Percentiles rank a stretch among this genome's conserved stretches.
phyloP scores from a whole-genome alignment of 2,329 filamentous ascomycete genomes.

The Ceratocystis smalleyi region DNA sequence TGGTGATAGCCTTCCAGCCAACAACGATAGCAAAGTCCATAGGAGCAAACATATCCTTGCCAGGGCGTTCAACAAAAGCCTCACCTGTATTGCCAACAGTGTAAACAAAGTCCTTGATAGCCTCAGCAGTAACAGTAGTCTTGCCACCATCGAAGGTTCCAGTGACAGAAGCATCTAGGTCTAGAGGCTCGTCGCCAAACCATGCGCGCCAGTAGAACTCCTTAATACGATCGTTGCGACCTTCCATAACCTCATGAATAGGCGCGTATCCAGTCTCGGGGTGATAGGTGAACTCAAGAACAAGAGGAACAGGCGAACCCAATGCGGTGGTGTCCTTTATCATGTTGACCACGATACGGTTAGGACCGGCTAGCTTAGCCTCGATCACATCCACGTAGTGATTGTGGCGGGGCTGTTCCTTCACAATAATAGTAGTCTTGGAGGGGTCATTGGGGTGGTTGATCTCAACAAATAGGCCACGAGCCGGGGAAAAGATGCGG shows the following conservation, averaged over 20 bases:
- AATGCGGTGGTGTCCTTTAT: conserved; percentile 86
- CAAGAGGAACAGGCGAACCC: conserved; percentile 64
- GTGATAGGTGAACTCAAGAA: conserved; percentile 81
- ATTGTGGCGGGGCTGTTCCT: conserved; percentile 72
- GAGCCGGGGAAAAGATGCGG: conserved; percentile 73
- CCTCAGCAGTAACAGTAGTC: conserved; percentile 73
- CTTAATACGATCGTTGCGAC: conserved; percentile 94
- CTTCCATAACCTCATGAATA: conserved; percentile 90
- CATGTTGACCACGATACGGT: conserved; percentile 75
- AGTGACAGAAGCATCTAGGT: conserved; percentile 72
- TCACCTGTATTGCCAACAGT: conserved; percentile 96
- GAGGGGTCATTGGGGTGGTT: conserved; percentile 61
- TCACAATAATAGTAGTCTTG: conserved; percentile 73
- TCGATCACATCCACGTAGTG: conserved; percentile 82
- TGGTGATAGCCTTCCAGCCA: conserved; percentile 97
- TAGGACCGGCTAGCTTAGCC: conserved; percentile 56
- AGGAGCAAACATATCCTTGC: conserved; percentile 83
- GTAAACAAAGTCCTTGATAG: conserved; percentile 97
- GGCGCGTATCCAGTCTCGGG: conserved; percentile 95
- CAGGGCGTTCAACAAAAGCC: conserved; percentile 88
- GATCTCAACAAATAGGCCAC: conserved; percentile 83
- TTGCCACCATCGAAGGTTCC: conserved; percentile 82
- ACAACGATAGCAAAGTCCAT: conserved; percentile 99
- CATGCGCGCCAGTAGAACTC: conserved; percentile 97
- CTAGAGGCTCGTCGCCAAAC: conserved; percentile 76